Conservation (phyloP, 495 filamentous ascomycete species). For the Aspergillus asperescens region DNA sequence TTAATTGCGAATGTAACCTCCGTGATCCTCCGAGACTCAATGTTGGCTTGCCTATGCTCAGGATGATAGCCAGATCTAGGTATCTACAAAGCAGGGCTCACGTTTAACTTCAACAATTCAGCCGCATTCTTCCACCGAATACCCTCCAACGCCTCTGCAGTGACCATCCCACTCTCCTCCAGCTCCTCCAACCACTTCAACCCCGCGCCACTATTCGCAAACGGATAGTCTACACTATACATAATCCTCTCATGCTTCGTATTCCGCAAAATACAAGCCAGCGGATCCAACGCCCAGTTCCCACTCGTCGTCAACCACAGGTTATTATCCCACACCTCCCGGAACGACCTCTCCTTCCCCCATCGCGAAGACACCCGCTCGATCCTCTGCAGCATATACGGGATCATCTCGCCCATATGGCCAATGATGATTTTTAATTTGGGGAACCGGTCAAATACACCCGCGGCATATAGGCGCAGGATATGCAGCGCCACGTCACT, state of each 20-base stretch:
- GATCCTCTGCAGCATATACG: constrained; percentile 37
- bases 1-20: too few relatives aligned
- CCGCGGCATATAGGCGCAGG: constrained; percentile 37
- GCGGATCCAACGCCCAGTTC: constrained; percentile 24
- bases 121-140: constrained; percentile 55
- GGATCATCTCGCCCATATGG: constrained; percentile 44
- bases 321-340: constrained; percentile 40
- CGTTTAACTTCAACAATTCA: constrained; percentile 33
- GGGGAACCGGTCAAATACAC: constrained; percentile 47
- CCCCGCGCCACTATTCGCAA: constrained; percentile 40
- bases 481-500: constrained; percentile 42
- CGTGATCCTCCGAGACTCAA: too few relatives aligned
- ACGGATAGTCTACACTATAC: constrained; percentile 59
- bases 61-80: too few relatives aligned
- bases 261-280: constrained; percentile 44
- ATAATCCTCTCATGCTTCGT: constrained; percentile 48
- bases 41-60: too few relatives aligned
- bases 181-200: constrained; percentile 45
- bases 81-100: background rate
- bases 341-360: constrained; percentile 23
- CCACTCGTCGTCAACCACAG: constrained; percentile 36
- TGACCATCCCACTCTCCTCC: constrained; percentile 46
- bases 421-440: constrained; percentile 42
- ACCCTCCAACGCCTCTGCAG: constrained; percentile 43
- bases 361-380: constrained; percentile 15